phyloP scores from a whole-genome alignment of 768 basidiomycete genomes.

The Boletus reticuloceps region DNA sequence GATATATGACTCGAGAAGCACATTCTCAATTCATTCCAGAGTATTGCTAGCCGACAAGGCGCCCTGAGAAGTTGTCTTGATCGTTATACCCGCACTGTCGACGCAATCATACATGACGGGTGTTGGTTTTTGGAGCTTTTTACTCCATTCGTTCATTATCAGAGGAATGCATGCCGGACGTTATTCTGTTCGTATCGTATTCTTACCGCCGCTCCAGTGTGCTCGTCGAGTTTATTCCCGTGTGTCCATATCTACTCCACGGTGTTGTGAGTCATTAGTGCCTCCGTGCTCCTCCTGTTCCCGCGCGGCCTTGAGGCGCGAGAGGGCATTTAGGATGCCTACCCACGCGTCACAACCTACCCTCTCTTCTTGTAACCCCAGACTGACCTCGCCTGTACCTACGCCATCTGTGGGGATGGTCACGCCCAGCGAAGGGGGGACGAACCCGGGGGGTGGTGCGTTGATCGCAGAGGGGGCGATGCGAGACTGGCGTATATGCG shows the following conservation, averaged over 20 bases:
- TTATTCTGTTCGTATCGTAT: slow-evolving; percentile 10
- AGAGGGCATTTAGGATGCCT: slow-evolving; percentile 66
- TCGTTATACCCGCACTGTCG: slow-evolving; percentile 17
- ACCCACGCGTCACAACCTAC: slow-evolving; percentile 77
- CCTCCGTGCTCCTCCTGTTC: slow-evolving; percentile 20
- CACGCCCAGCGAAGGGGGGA: slow-evolving; percentile 78
- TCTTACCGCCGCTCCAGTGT: slow-evolving; percentile 3
- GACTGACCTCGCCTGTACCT: slow-evolving; percentile 36
- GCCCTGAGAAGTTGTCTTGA: slow-evolving; percentile 18
- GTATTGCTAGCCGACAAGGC: slow-evolving; percentile 9
- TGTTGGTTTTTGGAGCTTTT: neutral
- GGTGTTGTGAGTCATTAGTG: slow-evolving; percentile 9
- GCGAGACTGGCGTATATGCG: slow-evolving; percentile 77
- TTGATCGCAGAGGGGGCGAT: slow-evolving; percentile 88
- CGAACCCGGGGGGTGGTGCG: slow-evolving; percentile 67
- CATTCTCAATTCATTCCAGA: slow-evolving; percentile 19
- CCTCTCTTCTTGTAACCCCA: slow-evolving; percentile 76
- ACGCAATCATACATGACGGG: neutral
- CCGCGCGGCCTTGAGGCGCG: slow-evolving; percentile 52
- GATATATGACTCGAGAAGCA: slow-evolving; percentile 3
- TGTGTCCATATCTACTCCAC: slow-evolving; percentile 17
- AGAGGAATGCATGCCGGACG: slow-evolving; percentile 20
- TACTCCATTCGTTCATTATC: slow-evolving; percentile 5
- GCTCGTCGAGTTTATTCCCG: slow-evolving; percentile 13
- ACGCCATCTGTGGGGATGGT: slow-evolving; percentile 50